A percentile compares a stretch with the other conserved stretches of the same genome.
These are phyloP conservation scores for Termitomyces sp. DNA, from an alignment of 1,284 basidiomycete genomes.

Conservation along the genomic window DNA sequence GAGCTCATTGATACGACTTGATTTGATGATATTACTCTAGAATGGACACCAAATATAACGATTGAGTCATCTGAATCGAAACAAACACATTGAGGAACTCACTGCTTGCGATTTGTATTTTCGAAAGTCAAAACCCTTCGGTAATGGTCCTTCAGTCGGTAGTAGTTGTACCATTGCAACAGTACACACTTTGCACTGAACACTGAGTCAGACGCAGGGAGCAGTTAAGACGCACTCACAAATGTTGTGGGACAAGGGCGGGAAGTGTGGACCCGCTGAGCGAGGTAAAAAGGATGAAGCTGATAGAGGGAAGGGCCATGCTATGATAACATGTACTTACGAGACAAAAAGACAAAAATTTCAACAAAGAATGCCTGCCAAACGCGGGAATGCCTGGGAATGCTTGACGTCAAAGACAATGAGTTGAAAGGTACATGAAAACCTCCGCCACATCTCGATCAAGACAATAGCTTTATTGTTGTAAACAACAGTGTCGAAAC, in stretches of 20 bases:
- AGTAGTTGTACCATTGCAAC: slow-evolving; percentile 2
- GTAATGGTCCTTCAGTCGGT: slow-evolving; percentile 7
- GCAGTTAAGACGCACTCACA: neutral
- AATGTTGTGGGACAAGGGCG: neutral
- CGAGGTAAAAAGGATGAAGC: neutral
- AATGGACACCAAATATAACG: neutral
- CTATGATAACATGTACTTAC: too few relatives aligned
- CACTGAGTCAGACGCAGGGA: neutral
- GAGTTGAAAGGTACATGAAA: too few relatives aligned
- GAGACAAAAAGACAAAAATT: too few relatives aligned
- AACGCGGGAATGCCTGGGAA: too few relatives aligned
- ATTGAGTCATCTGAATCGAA: neutral
- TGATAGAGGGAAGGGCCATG: neutral
- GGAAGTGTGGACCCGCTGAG: neutral
- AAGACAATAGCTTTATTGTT: too few relatives aligned
- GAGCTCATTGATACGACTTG: slow-evolving; percentile 20
- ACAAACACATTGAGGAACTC: slow-evolving; percentile 5
- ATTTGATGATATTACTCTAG: slow-evolving; percentile 24
- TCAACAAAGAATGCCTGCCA: too few relatives aligned
- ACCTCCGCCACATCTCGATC: too few relatives aligned
- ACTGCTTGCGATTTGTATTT: slow-evolving; percentile 18
- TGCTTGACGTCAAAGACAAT: too few relatives aligned
- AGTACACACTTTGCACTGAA: slow-evolving; percentile 3
- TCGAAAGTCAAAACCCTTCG: slow-evolving; percentile 13
- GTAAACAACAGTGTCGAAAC: too few relatives aligned